These are phyloP conservation scores for Colletotrichum camelliae DNA, from an alignment of 2,329 filamentous ascomycete genomes.

Conservation along the genomic window DNA sequence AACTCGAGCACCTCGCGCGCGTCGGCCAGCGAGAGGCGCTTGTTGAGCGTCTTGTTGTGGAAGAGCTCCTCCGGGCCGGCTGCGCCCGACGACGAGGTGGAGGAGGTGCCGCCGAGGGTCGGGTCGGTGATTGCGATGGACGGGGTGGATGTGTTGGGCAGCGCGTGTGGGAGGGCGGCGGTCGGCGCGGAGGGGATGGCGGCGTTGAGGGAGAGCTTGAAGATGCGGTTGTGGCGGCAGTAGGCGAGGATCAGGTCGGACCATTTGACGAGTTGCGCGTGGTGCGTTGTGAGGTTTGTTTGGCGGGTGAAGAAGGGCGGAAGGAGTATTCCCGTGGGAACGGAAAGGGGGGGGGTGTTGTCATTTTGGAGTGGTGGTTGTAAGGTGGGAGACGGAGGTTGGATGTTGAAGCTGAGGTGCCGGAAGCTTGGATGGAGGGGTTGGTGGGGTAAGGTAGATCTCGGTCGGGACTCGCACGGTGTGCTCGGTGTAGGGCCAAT, in stretches of 20 bases:
- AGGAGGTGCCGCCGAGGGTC: constrained; percentile 43
- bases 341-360: constrained; percentile 42
- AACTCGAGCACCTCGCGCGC: constrained; percentile 63
- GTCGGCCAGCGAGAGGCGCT: constrained; percentile 55
- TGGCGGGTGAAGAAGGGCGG: constrained; percentile 86
- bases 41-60: constrained; percentile 59
- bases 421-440: neutral
- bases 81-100: constrained; percentile 50
- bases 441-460: neutral
- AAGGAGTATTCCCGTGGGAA: constrained; percentile 75
- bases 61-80: constrained; percentile 54
- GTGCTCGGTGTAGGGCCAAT: neutral
- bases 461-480: neutral
- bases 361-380: neutral
- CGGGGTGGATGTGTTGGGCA: constrained; percentile 29
- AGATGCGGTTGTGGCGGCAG: constrained; percentile 79
- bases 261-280: constrained; percentile 85
- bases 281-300: constrained; percentile 73
- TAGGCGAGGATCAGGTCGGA: constrained; percentile 83
- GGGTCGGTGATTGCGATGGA: constrained; percentile 34
- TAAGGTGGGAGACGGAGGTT: neutral
- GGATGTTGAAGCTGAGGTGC: neutral
- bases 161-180: constrained; percentile 32
- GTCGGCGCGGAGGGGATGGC: constrained; percentile 56
- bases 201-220: constrained; percentile 71